Evolutionary conservation across 2,329 filamentous ascomycete species (phyloP).

Genomic region (Neonectria ditissima): DNA sequence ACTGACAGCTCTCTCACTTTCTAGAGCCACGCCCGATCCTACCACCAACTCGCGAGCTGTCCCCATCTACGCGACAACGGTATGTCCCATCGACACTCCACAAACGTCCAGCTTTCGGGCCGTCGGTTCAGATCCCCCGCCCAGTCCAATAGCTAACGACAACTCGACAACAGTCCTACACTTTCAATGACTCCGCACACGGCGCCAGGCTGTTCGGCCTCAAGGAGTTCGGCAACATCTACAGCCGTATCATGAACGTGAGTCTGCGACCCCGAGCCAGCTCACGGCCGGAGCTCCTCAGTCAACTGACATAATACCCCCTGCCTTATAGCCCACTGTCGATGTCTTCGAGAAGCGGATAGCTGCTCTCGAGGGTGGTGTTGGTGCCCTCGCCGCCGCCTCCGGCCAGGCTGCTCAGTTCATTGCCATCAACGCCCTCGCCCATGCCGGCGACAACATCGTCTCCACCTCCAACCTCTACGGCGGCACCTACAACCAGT

Average conservation of each 20-base stretch:
- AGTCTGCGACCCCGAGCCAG: conserved; percentile 44
- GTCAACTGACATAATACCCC: conserved; percentile 6
- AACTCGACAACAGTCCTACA: conserved; percentile 73
- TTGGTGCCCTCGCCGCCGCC: conserved; percentile 84
- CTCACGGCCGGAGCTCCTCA: not conserved
- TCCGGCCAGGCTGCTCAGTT: conserved; percentile 95
- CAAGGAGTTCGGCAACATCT: conserved; percentile 98
- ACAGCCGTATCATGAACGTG: conserved; percentile 95
- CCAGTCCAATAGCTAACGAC: conserved; percentile 2
- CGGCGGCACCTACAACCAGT: conserved; percentile 96
- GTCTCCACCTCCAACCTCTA: conserved; percentile 91
- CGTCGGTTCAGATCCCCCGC: conserved; percentile 4
- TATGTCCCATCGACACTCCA: conserved; percentile 43
- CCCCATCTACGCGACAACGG: conserved; percentile 94
- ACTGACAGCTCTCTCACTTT: conserved; percentile 29
- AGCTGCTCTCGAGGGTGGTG: conserved; percentile 93
- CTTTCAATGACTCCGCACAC: conserved; percentile 96
- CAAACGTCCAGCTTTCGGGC: conserved; percentile 7
- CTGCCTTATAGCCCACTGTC: conserved; percentile 78
- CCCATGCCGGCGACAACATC: conserved; percentile 91
- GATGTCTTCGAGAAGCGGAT: conserved; percentile 98
- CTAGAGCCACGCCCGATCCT: conserved; percentile 82
- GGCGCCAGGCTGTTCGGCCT: conserved; percentile 95
- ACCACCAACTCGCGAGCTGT: conserved; percentile 89
- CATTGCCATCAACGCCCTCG: conserved; percentile 87